A percentile compares a stretch with the other conserved stretches of the same genome.
These are phyloP conservation scores for Fraxinus nigra DNA, from an alignment of 305 asterid species.

Conservation along the genomic window DNA sequence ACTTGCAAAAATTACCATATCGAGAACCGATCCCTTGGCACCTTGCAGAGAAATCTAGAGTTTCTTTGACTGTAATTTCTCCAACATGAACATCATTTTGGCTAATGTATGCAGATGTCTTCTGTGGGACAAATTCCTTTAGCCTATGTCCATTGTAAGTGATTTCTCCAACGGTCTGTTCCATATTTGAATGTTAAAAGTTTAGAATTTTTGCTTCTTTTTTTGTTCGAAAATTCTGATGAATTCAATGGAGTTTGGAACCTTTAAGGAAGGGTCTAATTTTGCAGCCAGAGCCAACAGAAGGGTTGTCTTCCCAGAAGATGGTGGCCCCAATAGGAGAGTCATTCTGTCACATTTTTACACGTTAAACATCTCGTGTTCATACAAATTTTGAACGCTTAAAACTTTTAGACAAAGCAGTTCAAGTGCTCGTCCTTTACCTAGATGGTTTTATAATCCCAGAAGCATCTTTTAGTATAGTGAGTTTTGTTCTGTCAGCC, in stretches of 20 bases:
- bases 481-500: conserved; percentile 32
- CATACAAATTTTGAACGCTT: background rate
- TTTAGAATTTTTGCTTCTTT: background rate
- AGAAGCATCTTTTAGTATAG: conserved; percentile 41
- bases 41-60: conserved; percentile 87
- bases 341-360: conserved; percentile 42
- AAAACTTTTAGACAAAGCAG: background rate
- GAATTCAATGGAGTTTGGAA: background rate
- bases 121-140: conserved; percentile 73
- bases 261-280: conserved; percentile 47
- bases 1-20: conserved; percentile 49
- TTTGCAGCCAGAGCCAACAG: conserved; percentile 63
- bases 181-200: background rate
- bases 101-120: conserved; percentile 90
- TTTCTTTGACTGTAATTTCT: conserved; percentile 95
- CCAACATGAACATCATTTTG: conserved; percentile 92
- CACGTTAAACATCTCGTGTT: background rate
- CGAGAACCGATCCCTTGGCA: conserved; percentile 92
- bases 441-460: conserved; percentile 53
- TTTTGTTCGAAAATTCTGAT: background rate
- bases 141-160: conserved; percentile 78
- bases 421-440: conserved; percentile 6
- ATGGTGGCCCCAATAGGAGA: conserved; percentile 61
- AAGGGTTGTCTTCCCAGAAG: conserved; percentile 63
- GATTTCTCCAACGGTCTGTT: conserved; percentile 65